phyloP scores from a whole-genome alignment of 306 rosid genomes.

The Begonia fuchsioides region DNA sequence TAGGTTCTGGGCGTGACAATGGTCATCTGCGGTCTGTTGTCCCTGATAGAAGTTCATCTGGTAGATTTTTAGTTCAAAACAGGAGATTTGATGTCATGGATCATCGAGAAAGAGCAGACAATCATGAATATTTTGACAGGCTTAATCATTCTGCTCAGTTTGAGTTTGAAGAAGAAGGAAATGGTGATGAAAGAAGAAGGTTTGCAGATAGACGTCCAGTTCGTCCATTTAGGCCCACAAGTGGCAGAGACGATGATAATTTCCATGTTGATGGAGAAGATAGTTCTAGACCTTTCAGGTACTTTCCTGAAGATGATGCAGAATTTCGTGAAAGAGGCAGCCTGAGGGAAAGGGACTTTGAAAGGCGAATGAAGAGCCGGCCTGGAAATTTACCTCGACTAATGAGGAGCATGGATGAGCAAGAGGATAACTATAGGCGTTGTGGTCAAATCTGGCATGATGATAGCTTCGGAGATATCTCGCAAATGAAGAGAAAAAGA shows the following conservation, averaged over 20 bases:
- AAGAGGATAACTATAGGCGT: conserved; percentile 52
- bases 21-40: conserved; percentile 57
- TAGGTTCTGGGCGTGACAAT: conserved; percentile 49
- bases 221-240: conserved; percentile 50
- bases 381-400: conserved; percentile 52
- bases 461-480: conserved; percentile 45
- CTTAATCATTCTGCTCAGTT: conserved; percentile 46
- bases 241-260: conserved; percentile 35
- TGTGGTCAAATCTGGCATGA: conserved; percentile 60
- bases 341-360: conserved; percentile 61
- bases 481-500: conserved; percentile 60
- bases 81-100: conserved; percentile 55
- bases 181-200: conserved; percentile 57
- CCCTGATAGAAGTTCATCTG: conserved; percentile 43
- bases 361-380: conserved; percentile 46
- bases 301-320: conserved; percentile 40
- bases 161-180: conserved; percentile 44
- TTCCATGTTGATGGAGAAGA: conserved; percentile 55
- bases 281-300: conserved; percentile 46
- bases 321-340: conserved; percentile 72
- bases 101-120: conserved; percentile 45
- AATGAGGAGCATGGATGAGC: conserved; percentile 63
- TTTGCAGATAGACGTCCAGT: conserved; percentile 58
- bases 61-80: conserved; percentile 34
- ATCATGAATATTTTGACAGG: conserved; percentile 46